Conservation (phyloP, 805 yeast genomes). For the Spathaspora passalidarum region DNA sequence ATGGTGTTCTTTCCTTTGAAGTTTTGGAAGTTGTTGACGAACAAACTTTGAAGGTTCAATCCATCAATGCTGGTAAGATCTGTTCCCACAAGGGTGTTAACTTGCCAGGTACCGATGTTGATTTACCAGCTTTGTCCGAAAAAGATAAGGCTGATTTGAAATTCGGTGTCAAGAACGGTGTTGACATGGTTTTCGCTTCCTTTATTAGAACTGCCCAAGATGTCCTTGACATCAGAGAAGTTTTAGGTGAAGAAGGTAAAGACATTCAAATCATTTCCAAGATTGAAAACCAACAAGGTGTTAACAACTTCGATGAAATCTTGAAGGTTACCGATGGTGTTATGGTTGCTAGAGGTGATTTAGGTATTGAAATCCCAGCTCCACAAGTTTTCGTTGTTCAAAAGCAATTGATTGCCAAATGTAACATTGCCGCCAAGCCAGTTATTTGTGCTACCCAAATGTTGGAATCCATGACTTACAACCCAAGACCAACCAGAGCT, state of each 20-base stretch:
- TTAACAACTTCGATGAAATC: conserved; percentile 97
- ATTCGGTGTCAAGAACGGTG: conserved; percentile 96
- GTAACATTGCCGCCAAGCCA: conserved; percentile 99
- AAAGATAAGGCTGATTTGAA: conserved; percentile 90
- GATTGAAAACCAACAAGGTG: conserved; percentile 99
- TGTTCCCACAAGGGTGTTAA: conserved; percentile 98
- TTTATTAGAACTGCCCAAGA: conserved; percentile 95
- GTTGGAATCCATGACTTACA: conserved; percentile 99
- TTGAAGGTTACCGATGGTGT: conserved; percentile 96
- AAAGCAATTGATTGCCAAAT: conserved; percentile 98
- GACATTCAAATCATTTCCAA: conserved; percentile 94
- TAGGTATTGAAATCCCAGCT: conserved; percentile 99
- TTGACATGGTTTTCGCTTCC: conserved; percentile 98
- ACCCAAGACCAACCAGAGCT: conserved; percentile 99
- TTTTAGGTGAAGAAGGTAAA: conserved; percentile 95
- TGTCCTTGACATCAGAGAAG: conserved; percentile 85
- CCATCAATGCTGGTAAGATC: conserved; percentile 93
- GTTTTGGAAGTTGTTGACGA: conserved; percentile 81
- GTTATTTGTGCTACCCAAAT: conserved; percentile 99
- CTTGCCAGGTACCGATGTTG: conserved; percentile 98
- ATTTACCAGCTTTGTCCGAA: conserved; percentile 95
- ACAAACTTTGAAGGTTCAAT: conserved; percentile 77
- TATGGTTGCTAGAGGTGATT: conserved; percentile 99
- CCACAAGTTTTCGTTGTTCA: conserved; percentile 98
- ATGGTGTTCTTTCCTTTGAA: conserved; percentile 95